phyloP scores from a whole-genome alignment of 441 rosid species.

The Hura crepitans region DNA sequence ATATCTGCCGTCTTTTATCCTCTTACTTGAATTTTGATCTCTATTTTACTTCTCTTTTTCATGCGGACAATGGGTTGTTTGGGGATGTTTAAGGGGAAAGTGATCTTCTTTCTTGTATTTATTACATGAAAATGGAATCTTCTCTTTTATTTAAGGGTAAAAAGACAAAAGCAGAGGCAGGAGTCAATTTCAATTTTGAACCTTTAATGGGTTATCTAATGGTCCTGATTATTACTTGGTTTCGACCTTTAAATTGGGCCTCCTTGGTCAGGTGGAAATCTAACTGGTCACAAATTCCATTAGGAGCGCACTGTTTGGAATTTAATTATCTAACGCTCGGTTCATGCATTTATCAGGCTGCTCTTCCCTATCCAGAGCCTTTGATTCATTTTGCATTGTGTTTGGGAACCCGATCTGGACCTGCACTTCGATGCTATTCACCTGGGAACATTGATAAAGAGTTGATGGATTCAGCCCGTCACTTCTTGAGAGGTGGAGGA shows the following conservation, averaged over 20 bases:
- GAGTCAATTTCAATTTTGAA: background rate
- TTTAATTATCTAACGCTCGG: background rate
- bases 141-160: background rate
- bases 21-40: background rate
- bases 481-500: conserved; percentile 70
- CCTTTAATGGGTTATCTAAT: background rate
- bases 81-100: background rate
- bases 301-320: background rate
- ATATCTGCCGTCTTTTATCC: background rate
- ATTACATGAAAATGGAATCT: background rate
- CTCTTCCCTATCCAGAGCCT: conserved; percentile 54
- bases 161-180: background rate
- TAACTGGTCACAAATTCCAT: background rate
- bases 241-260: background rate
- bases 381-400: conserved; percentile 69
- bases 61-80: background rate
- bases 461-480: conserved; percentile 61
- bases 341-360: conserved; percentile 35
- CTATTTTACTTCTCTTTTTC: background rate
- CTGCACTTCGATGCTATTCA: conserved; percentile 65
- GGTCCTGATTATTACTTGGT: background rate
- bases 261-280: background rate
- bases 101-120: background rate
- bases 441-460: conserved; percentile 71
- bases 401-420: conserved; percentile 74